These are phyloP conservation scores for Geranium rotundifolium DNA, from an alignment of 345 rosid genomes.

Conservation along the genomic window DNA sequence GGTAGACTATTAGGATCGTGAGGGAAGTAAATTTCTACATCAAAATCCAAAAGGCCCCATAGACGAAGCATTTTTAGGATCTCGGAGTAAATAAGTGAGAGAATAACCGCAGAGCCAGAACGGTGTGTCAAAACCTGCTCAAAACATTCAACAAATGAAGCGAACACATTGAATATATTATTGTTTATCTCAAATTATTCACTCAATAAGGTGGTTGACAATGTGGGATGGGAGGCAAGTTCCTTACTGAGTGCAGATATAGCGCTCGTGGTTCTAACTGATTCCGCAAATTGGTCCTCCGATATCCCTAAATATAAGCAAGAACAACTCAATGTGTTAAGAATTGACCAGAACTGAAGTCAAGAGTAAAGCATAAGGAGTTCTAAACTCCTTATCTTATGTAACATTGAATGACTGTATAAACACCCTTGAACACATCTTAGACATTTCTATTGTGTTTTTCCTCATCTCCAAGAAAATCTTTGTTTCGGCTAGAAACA, in stretches of 20 bases:
- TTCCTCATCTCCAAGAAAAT: not conserved
- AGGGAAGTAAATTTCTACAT: conserved; percentile 51
- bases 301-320: conserved; percentile 29
- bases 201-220: conserved; percentile 2
- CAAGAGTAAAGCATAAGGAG: not conserved
- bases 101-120: conserved; percentile 49
- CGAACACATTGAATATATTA: not conserved
- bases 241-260: conserved; percentile 51
- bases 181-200: not conserved
- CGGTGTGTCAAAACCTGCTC: conserved; percentile 54
- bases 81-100: conserved; percentile 46
- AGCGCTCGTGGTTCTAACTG: conserved; percentile 33
- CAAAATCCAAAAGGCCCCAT: conserved; percentile 47
- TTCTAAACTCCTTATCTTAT: not conserved
- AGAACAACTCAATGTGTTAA: not conserved
- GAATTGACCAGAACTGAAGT: not conserved
- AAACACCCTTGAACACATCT: not conserved
- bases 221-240: conserved; percentile 2
- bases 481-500: not conserved
- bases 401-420: not conserved
- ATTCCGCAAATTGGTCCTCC: conserved; percentile 27
- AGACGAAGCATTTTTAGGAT: conserved; percentile 50
- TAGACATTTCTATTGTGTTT: not conserved
- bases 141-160: conserved; percentile 11
- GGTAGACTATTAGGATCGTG: conserved; percentile 43